Evolutionary conservation across 768 basidiomycete genomes (phyloP).

Genomic region (Boletellus ananas): DNA sequence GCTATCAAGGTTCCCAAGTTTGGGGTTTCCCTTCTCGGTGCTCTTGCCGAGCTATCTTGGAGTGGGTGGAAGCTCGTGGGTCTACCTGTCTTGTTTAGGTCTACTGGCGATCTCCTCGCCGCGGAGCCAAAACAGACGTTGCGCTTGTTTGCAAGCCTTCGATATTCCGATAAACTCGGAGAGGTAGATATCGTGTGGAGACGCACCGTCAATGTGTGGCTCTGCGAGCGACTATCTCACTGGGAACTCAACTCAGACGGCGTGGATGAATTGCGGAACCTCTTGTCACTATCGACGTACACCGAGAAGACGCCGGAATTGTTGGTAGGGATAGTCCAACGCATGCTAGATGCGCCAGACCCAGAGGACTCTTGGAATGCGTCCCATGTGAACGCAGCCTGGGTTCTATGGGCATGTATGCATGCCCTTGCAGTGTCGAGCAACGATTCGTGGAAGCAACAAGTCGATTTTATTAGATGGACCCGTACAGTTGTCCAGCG

Average conservation of each 20-base stretch:
- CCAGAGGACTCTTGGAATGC: constrained; percentile 31
- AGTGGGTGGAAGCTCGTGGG: constrained; percentile 74
- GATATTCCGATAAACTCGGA: constrained; percentile 44
- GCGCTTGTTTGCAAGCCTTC: constrained; percentile 49
- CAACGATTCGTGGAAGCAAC: constrained; percentile 43
- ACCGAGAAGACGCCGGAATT: constrained; percentile 43
- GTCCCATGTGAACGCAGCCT: constrained; percentile 42
- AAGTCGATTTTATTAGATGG: constrained; percentile 51
- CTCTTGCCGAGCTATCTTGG: constrained; percentile 65
- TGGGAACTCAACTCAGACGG: constrained; percentile 40
- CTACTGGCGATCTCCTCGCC: constrained; percentile 45
- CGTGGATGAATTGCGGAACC: constrained; percentile 50
- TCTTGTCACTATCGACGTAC: constrained; percentile 51
- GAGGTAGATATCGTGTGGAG: constrained; percentile 61
- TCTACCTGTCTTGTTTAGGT: constrained; percentile 54
- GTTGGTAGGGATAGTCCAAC: constrained; percentile 44
- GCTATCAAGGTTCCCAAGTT: constrained; percentile 35
- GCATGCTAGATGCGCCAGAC: constrained; percentile 31
- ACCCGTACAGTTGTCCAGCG: constrained; percentile 37
- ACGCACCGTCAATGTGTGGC: constrained; percentile 49
- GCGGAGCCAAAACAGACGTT: constrained; percentile 41
- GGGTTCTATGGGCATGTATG: constrained; percentile 62
- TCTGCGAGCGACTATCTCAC: constrained; percentile 38
- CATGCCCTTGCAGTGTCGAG: constrained; percentile 39
- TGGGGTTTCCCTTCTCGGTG: constrained; percentile 52